phyloP scores from a whole-genome alignment of 1,284 basidiomycete species.

The Fistulina hepatica region DNA sequence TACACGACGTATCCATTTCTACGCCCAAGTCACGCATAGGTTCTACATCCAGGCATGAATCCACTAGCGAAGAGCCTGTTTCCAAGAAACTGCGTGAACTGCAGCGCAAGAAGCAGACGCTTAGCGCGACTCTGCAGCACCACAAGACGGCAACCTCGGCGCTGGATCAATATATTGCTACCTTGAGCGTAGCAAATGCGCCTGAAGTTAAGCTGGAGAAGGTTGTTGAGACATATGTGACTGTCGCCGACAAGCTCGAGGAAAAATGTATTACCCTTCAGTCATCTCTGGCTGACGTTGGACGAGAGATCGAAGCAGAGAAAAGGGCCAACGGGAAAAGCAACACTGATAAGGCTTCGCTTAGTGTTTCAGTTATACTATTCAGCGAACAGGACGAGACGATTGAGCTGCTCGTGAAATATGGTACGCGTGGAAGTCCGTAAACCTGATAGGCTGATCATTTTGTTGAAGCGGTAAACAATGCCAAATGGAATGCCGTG shows the following conservation, averaged over 20 bases:
- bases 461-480: slow-evolving; percentile 21
- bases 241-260: slow-evolving; percentile 22
- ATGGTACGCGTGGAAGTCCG: slow-evolving; percentile 20
- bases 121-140: slow-evolving; percentile 19
- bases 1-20: slow-evolving; percentile 21
- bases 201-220: slow-evolving; percentile 20
- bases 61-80: slow-evolving; percentile 7
- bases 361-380: slow-evolving; percentile 17
- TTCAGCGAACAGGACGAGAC: slow-evolving; percentile 18
- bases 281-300: slow-evolving; percentile 4
- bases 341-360: slow-evolving; percentile 9
- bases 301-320: slow-evolving; percentile 6
- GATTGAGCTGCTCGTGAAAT: slow-evolving; percentile 25
- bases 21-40: too few species aligned
- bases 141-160: slow-evolving; percentile 19
- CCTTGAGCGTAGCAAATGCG: slow-evolving; percentile 23
- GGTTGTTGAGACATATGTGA: slow-evolving; percentile 24
- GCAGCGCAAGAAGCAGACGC: slow-evolving; percentile 8
- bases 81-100: slow-evolving; percentile 5
- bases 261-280: slow-evolving; percentile 16
- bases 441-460: neutral
- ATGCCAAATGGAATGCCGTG: slow-evolving; percentile 26
- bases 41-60: slow-evolving; percentile 2
- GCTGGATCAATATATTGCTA: slow-evolving; percentile 23
- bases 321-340: slow-evolving; percentile 7